Conservation (phyloP, 75 land plant species). For the Chamaecyparis obtusa region DNA sequence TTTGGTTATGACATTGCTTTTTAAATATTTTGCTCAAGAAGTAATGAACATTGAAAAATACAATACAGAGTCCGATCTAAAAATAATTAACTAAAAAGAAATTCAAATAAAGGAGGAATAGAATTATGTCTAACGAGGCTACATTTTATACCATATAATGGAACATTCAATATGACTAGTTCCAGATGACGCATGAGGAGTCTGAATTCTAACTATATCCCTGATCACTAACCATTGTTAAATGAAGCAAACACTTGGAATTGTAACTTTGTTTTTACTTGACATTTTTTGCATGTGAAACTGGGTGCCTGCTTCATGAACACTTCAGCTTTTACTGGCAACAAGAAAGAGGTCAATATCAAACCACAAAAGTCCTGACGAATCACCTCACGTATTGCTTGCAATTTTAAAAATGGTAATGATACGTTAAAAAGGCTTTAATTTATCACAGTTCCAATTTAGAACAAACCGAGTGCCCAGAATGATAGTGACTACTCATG, state of each 20-base stretch:
- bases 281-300: neutral
- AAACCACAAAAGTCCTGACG: neutral
- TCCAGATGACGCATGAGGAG: neutral
- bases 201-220: neutral
- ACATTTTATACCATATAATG: neutral
- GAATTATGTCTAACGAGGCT: neutral
- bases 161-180: neutral
- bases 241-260: neutral
- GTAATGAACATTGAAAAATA: neutral
- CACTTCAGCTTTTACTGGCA: neutral
- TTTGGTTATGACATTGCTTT: neutral
- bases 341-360: neutral
- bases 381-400: neutral
- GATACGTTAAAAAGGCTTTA: neutral
- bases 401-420: too few relatives aligned
- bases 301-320: neutral
- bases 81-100: neutral
- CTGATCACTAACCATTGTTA: neutral
- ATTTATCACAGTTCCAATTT: neutral
- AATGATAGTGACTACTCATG: neutral
- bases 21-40: neutral
- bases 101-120: neutral
- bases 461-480: neutral
- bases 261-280: neutral
- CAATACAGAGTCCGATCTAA: neutral